These are phyloP conservation scores for Lactarius trivialis DNA, from an alignment of 768 basidiomycete genomes.

Conservation along the genomic window DNA sequence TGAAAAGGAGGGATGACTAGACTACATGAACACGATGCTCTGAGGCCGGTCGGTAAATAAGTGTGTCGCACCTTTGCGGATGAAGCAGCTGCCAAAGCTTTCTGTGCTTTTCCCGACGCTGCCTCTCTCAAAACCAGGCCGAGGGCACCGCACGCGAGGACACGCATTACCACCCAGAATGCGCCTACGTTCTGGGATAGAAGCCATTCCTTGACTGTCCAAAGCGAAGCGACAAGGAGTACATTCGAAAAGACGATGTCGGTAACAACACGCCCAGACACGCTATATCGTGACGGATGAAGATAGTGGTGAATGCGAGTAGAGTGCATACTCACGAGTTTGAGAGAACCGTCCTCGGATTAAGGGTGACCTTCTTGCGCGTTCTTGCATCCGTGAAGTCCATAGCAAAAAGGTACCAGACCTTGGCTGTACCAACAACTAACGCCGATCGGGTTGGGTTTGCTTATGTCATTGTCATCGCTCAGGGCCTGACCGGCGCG, in stretches of 20 bases:
- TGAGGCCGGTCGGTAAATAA: neutral
- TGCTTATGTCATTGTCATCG: slow-evolving; percentile 1
- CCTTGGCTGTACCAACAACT: neutral
- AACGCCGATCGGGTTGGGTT: no score
- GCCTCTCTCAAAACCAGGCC: slow-evolving; percentile 57
- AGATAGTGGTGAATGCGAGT: neutral
- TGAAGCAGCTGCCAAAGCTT: slow-evolving; percentile 42
- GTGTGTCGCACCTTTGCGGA: slow-evolving; percentile 33
- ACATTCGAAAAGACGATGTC: slow-evolving; percentile 55
- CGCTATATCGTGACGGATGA: slow-evolving; percentile 3
- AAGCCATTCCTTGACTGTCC: slow-evolving; percentile 61
- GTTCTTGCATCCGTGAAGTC: slow-evolving; percentile 31
- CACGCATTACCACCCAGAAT: slow-evolving; percentile 70
- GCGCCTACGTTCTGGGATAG: slow-evolving; percentile 60
- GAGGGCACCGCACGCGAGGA: slow-evolving; percentile 66
- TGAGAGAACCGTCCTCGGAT: slow-evolving; percentile 25
- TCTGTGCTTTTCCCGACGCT: slow-evolving; percentile 46
- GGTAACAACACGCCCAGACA: slow-evolving; percentile 15
- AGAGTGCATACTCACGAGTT: slow-evolving; percentile 18
- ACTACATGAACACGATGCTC: neutral
- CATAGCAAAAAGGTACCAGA: slow-evolving; percentile 20
- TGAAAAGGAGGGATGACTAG: slow-evolving; percentile 67
- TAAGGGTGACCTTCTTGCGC: slow-evolving; percentile 32
- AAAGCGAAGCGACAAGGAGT: slow-evolving; percentile 54
- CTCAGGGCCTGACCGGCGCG: no score